Percentiles rank a stretch among this genome's conserved stretches.
Evolutionary conservation across 805 yeast genomes (phyloP).

Genomic region (Clavispora asparagi): DNA sequence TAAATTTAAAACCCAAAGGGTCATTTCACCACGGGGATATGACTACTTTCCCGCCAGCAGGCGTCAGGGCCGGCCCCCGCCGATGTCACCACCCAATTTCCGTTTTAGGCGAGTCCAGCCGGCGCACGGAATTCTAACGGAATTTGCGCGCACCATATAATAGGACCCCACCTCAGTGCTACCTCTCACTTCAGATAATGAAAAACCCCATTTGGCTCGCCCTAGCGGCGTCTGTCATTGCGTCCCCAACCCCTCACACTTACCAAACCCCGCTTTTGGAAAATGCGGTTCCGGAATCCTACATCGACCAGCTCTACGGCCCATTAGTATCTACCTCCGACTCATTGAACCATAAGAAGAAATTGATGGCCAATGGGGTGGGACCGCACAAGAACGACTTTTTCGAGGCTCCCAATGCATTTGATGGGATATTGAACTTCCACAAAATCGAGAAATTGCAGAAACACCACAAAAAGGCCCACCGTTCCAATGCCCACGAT

Average conservation of each 20-base stretch:
- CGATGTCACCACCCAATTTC: neutral
- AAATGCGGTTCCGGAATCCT: slow-evolving; percentile 1
- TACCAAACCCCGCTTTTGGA: neutral
- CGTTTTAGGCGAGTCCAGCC: neutral
- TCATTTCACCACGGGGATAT: no score
- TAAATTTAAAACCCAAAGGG: no score
- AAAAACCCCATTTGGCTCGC: neutral
- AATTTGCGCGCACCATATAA: neutral
- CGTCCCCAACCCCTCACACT: neutral
- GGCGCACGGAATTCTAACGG: neutral
- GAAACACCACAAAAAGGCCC: slow-evolving; percentile 1
- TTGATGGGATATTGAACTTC: neutral
- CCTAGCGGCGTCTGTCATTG: neutral
- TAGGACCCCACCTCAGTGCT: neutral
- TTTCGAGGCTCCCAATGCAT: neutral
- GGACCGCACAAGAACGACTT: neutral
- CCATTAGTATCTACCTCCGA: slow-evolving; percentile 7
- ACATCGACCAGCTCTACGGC: slow-evolving; percentile 14
- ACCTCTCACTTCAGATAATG: neutral
- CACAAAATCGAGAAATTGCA: slow-evolving; percentile 1
- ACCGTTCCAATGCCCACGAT: slow-evolving; percentile 8
- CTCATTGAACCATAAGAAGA: slow-evolving; percentile 2
- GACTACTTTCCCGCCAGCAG: no score
- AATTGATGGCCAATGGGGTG: slow-evolving; percentile 1
- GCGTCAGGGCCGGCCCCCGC: no score